These are phyloP conservation scores for Entamoeba dispar DNA, from an alignment of 208 protist genomes.

Conservation along the genomic window DNA sequence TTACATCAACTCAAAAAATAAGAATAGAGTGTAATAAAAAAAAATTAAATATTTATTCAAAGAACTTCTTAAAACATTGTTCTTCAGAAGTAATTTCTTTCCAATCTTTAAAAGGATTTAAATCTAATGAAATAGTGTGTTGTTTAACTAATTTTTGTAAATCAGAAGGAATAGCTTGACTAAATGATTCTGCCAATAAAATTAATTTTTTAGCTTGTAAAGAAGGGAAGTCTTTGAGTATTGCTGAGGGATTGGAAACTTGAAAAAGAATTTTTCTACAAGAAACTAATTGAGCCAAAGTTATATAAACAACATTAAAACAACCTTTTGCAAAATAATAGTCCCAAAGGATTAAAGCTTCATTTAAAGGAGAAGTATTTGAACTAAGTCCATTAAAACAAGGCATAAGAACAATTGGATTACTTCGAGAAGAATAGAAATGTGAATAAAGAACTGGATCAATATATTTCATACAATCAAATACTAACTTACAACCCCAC, in stretches of 20 bases:
- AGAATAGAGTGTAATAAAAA: too few relatives aligned
- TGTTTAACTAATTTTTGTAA: not conserved
- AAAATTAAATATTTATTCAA: too few relatives aligned
- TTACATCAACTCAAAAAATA: too few relatives aligned
- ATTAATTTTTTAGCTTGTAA: not conserved
- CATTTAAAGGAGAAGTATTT: not conserved
- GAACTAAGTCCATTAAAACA: not conserved
- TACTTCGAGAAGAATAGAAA: not conserved
- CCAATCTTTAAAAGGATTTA: not conserved
- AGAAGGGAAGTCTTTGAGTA: not conserved
- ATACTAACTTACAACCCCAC: not conserved
- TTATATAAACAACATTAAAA: not conserved
- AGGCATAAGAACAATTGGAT: not conserved
- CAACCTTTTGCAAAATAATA: not conserved
- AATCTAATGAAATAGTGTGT: not conserved
- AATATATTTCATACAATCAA: not conserved
- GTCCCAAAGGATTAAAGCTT: not conserved
- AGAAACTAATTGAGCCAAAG: not conserved
- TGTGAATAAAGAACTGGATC: not conserved
- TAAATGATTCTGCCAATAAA: not conserved
- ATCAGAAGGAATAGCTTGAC: not conserved
- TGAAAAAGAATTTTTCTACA: not conserved
- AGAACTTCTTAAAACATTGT: too few relatives aligned
- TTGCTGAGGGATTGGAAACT: not conserved
- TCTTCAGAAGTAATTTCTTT: too few relatives aligned